These are phyloP conservation scores for Groenewaldozyma salmanticensis DNA, from an alignment of 805 yeast genomes.

Conservation along the genomic window DNA sequence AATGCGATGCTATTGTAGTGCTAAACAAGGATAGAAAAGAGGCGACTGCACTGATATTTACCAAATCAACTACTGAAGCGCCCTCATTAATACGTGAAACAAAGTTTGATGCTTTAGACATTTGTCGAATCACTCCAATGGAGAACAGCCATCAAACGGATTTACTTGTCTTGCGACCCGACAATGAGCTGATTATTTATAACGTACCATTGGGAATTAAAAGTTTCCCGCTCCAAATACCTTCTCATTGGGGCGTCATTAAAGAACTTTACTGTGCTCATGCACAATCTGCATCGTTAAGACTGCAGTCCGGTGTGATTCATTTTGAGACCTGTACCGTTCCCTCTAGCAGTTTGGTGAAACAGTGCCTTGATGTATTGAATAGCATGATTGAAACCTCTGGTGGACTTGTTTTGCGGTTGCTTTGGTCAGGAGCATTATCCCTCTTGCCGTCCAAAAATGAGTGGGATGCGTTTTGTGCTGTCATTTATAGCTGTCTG, in stretches of 20 bases:
- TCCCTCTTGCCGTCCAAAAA: conserved; percentile 32
- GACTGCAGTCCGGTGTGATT: conserved; percentile 4
- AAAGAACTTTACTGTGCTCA: conserved; percentile 1
- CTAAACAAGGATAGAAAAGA: too few species aligned
- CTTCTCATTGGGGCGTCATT: conserved; percentile 5
- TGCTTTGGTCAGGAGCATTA: conserved; percentile 52
- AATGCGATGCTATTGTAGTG: too few species aligned
- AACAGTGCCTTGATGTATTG: conserved; percentile 39
- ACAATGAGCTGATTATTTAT: conserved; percentile 30
- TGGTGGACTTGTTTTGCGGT: conserved; percentile 47
- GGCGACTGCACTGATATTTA: too few species aligned
- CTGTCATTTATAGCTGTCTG: conserved; percentile 19
- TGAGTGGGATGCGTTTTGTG: conserved; percentile 55
- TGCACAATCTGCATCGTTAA: conserved; percentile 5
- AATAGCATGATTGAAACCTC: conserved; percentile 48
- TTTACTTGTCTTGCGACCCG: too few species aligned
- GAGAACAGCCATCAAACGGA: too few species aligned
- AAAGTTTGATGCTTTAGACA: too few species aligned
- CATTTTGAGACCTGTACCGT: conserved; percentile 20
- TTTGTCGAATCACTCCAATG: too few species aligned
- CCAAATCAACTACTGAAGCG: too few species aligned
- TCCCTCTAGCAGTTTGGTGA: conserved; percentile 39
- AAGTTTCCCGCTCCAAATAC: conserved; percentile 22
- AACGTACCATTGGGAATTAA: conserved; percentile 49
- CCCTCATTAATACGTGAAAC: too few species aligned